Evolutionary conservation across 805 yeast genomes (phyloP).

Genomic region (Lipomyces starkeyi): DNA sequence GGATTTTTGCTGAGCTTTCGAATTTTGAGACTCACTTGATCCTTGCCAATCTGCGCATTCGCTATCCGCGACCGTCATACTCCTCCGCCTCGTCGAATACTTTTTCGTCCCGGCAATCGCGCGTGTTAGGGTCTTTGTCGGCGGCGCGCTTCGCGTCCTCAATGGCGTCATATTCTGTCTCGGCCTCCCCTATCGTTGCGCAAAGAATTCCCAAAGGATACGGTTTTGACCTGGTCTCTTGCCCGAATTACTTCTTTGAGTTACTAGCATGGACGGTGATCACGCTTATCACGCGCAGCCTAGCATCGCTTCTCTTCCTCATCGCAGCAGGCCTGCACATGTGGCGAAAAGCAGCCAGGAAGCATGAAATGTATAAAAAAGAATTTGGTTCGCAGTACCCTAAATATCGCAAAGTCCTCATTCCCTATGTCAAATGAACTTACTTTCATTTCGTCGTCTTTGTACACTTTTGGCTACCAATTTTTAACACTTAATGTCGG

Average conservation of each 20-base stretch:
- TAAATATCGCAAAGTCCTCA: conserved; percentile 72
- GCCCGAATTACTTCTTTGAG: conserved; percentile 95
- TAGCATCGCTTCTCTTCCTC: conserved; percentile 65
- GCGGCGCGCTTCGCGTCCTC: conserved; percentile 20
- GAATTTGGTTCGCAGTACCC: conserved; percentile 82
- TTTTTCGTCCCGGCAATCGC: conserved; percentile 5
- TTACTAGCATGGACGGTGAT: conserved; percentile 73
- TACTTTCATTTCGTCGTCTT: neutral
- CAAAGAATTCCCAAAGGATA: conserved; percentile 82
- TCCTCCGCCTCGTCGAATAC: neutral
- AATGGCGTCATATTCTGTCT: conserved; percentile 10
- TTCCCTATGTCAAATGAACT: conserved; percentile 71
- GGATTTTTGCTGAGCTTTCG: conserved; percentile 68
- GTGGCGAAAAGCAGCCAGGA: conserved; percentile 90
- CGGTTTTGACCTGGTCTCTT: conserved; percentile 78
- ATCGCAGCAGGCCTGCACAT: conserved; percentile 77
- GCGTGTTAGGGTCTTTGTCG: neutral
- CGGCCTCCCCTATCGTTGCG: conserved; percentile 44
- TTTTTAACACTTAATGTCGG: too few relatives aligned
- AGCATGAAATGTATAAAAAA: conserved; percentile 69
- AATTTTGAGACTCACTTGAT: conserved; percentile 75
- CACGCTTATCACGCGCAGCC: conserved; percentile 71
- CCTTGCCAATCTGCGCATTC: conserved; percentile 60
- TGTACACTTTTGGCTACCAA: neutral
- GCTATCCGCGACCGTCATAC: conserved; percentile 50